A percentile compares a stretch with the other conserved stretches of the same genome.
Conservation (phyloP, 2,329 filamentous ascomycete species). For the Gaeumannomyces sp. region DNA sequence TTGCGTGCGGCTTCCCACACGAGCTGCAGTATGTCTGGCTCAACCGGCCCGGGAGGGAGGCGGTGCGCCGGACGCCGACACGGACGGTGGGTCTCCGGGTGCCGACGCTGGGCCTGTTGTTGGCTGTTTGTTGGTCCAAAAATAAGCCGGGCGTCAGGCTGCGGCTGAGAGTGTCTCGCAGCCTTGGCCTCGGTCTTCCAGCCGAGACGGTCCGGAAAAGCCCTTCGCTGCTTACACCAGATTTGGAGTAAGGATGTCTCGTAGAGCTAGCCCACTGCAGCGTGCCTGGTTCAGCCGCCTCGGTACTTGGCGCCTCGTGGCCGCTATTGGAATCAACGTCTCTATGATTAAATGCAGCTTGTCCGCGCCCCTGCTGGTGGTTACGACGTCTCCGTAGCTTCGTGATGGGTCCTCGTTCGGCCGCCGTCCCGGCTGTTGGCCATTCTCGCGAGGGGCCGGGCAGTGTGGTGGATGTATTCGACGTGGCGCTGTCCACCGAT, state of each 20-base stretch:
- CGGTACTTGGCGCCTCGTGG: no score
- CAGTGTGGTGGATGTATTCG: background rate
- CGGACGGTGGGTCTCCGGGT: constrained; percentile 49
- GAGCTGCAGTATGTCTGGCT: constrained; percentile 28
- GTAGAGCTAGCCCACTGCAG: no score
- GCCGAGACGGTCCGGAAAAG: background rate
- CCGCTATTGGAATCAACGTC: no score
- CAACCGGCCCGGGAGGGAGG: constrained; percentile 65
- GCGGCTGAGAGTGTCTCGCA: background rate
- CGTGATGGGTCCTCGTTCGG: background rate
- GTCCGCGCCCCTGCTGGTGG: no score
- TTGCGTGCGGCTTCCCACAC: background rate
- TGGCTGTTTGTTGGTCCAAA: background rate
- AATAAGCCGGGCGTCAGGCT: background rate
- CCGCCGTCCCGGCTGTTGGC: background rate
- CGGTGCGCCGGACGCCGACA: constrained; percentile 65
- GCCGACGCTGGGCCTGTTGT: background rate
- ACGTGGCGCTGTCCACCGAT: background rate
- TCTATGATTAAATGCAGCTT: no score
- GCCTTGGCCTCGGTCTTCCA: background rate
- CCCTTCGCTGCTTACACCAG: no score
- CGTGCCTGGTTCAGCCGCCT: no score
- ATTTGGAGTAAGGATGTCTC: background rate
- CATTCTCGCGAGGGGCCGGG: background rate
- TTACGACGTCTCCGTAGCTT: background rate